Percentiles rank a stretch among this genome's conserved stretches.
These are phyloP conservation scores for Heritiera littoralis DNA, from an alignment of 345 rosid species.

Conservation along the genomic window DNA sequence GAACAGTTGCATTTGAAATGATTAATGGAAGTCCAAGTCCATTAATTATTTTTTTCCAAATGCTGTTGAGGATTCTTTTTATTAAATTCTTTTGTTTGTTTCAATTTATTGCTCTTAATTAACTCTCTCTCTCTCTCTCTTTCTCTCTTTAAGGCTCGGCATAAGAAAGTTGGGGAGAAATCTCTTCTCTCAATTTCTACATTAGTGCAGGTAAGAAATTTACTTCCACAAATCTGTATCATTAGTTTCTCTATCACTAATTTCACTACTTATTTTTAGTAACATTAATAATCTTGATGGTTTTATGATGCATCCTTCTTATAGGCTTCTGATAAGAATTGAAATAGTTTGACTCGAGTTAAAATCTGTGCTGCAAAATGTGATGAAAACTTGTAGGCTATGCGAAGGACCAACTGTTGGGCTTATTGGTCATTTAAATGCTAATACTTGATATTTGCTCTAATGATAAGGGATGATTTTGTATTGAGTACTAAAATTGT, in stretches of 20 bases:
- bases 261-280: not conserved
- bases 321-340: too few species aligned
- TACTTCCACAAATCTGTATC: not conserved
- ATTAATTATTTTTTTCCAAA: not conserved
- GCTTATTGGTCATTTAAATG: not conserved
- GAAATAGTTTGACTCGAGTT: not conserved
- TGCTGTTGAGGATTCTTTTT: not conserved
- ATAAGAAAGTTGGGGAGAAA: conserved; percentile 62
- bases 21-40: conserved; percentile 3
- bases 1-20: not conserved
- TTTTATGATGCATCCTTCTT: not conserved
- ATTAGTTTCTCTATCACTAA: not conserved
- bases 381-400: not conserved
- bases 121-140: not conserved
- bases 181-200: conserved; percentile 56
- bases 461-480: not conserved
- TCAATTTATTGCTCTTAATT: not conserved
- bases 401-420: not conserved
- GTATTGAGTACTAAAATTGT: not conserved
- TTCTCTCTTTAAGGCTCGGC: conserved; percentile 39
- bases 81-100: conserved; percentile 6
- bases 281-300: not conserved
- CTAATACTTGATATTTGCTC: not conserved
- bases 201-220: conserved; percentile 49
- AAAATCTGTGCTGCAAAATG: conserved; percentile 4